Evolutionary conservation across 2,329 filamentous ascomycete species (phyloP), one percentile per base, ranked within the genome.

Genomic region (Colletotrichum limetticola): DNA sequence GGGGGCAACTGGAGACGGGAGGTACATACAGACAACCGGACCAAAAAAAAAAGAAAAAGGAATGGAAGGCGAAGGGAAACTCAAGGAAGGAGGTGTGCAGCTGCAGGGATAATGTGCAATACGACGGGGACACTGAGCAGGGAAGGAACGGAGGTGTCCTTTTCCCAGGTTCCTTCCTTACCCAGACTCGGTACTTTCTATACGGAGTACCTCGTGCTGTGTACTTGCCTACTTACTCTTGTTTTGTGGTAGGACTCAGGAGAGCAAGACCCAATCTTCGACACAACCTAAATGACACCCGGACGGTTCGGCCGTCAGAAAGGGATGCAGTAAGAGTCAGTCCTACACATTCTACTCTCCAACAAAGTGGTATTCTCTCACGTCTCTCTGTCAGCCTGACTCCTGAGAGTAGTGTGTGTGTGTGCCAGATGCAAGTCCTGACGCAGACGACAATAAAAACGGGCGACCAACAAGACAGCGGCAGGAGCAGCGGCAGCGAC

Each of bases 261-360:
- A 65, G 66, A 69, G 66, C n/a, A 26, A 55, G 66, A 63, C 58
- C 53, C 53, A 42, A 53, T 65, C 53, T 55, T 69, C 53, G 60
- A 63, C 58, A 59, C 59, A 53, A 59, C 69, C 52, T 71, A 57
- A 55, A 68, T 26, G 62, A 71, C 68, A 68, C 68, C 57, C 56
- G 68, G 56, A 71, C 64, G 52, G 32, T 58, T 68, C 57, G 55
- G 46, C 32, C 52, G 32, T 28, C n/a, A 56, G 49, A 35, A 62
- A 9, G 49, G 32, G 57, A 55, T 24, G 46, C 28, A 19, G 22
- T n/a, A 46, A 70, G 62, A 71, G 68, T 60, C 68, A 70, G 68
- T 61, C 49, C 35, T 35, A 8, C 37, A 7, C 5, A 26, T 42
- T 42, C 37, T 42, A 7, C 37, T 42, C 14, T 42, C 37, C 37